Base-by-base conservation (phyloP, 164 flowering plant species). In the Nelumbo lutea region DNA sequence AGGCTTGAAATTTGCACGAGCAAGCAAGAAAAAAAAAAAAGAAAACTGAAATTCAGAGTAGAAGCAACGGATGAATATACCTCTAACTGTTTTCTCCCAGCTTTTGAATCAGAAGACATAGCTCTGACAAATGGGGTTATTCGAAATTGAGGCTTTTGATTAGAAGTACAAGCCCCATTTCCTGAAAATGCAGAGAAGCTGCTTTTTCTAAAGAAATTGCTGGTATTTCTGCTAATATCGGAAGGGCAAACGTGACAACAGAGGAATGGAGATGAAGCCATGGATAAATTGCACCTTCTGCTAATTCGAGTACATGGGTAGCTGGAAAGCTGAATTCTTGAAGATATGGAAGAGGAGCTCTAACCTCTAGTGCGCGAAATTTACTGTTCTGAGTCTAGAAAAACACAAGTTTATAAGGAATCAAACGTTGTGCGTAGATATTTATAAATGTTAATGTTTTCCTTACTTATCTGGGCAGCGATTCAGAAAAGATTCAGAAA, bases 51-150 rank as follows among this genome's bases (percentile, higher is more conserved):
- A 62, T 46, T 60, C 42, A 69, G 48, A 47, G 43, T 40, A 43
- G 42, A 44, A 42, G 2, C 7, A 45, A 45, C 6, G 4, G 59
- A 1, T 3, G n/a, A 15, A 27, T 42, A 52, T 68, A 89, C 91
- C 93, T 88, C 93, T 6, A 86, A 69, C 77, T 87, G 89, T 76
- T 68, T 84, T 64, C 75, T 80, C 42, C 73, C 80, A 45, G 72
- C 64, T 59, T 43, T 71, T 1, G 81, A 69, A 68, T 76, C 84
- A 73, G 83, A 81, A 77, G 77, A 71, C 72, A 55, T 70, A 65
- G 82, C 80, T 79, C 64, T 84, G 70, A 84, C 71, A 42, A 70
- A 73, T 53, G 67, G 82, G 79, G 71, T 40, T 65, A 77, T 78
- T 51, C n/a, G 68, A 73, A 72, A 73, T 40, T 66, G 80, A 38